Base-by-base conservation (phyloP, 2,329 filamentous ascomycete genomes). In the Sarocladium brachiariae region DNA sequence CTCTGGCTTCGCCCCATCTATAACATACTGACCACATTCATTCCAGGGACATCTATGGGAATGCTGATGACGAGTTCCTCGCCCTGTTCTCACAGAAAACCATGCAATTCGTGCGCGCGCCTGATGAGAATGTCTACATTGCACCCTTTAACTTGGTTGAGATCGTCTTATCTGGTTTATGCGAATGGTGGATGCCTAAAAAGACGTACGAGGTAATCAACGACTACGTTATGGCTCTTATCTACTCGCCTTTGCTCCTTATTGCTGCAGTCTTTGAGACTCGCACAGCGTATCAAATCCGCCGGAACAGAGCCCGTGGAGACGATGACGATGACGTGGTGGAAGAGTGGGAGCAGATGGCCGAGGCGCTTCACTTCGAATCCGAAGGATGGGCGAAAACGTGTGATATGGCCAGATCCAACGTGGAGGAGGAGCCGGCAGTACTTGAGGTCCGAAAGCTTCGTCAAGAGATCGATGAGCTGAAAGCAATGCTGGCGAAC, bases 111-210 rank as follows among this genome's bases (percentile, higher is more conserved):
- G 89, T 97, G 16, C 88, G 93, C 46, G 93, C 93, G 0, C 93
- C 93, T 0, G 93, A 99, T 60, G 93, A 99, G 67, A 99, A 99
- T 59, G 93, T 99, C 51, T 99, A 93, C 69, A 96, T 99, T 61
- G 84, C 93, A 0, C 93, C 93, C 0, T 87, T 99, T 69, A 99
- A 99, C 65, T 76, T 99, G 2, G 79, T 99, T 53, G 93, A 99
- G 65, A 83, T 97, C 16, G 75, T 96, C 54, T 73, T 80, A 54
- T 78, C 96, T 2, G 79, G 87, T 34, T 62, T 95, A 0, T 84
- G 95, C 50, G 93, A 97, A 72, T 99, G 93, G 93, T 99, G 92
- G 93, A 77, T 99, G 74, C 71, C 80, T n/a, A 80, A 81, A 54
- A 60, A 73, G 6, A 67, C 67, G 2, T 99, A 97, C 64, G 86